phyloP scores from a whole-genome alignment of 305 asterid species.

The Petunia hybrid region DNA sequence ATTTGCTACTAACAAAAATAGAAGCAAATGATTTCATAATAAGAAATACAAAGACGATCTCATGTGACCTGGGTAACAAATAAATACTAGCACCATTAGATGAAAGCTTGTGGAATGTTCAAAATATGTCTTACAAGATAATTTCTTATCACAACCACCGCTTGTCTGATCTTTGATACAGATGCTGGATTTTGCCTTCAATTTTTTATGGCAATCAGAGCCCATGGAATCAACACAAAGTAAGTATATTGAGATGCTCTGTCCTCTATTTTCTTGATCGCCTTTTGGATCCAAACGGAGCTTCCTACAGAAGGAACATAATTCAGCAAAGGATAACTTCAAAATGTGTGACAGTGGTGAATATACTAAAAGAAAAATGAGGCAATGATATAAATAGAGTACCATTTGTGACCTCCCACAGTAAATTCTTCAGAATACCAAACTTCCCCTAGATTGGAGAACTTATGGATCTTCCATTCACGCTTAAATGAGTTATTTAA shows the following conservation, averaged over 20 bases:
- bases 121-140: too few species aligned
- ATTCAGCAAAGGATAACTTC: background rate
- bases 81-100: too few species aligned
- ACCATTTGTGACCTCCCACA: background rate
- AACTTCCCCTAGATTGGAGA: background rate
- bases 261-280: background rate
- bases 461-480: background rate
- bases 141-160: background rate
- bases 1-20: too few species aligned
- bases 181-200: background rate
- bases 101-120: too few species aligned
- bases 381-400: background rate
- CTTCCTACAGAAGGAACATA: background rate
- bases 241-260: background rate
- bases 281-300: background rate
- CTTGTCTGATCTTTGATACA: background rate
- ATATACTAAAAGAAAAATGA: background rate
- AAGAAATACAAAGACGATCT: too few species aligned
- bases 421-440: conserved; percentile 4
- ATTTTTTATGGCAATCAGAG: background rate
- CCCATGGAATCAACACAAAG: background rate
- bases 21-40: too few species aligned
- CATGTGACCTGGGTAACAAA: too few species aligned
- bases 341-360: background rate
- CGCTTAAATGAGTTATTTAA: background rate